Percentiles rank a stretch among this genome's conserved stretches.
Evolutionary conservation across 1,284 basidiomycete species (phyloP).

Genomic region (Rhodotorula mucilaginosa): DNA sequence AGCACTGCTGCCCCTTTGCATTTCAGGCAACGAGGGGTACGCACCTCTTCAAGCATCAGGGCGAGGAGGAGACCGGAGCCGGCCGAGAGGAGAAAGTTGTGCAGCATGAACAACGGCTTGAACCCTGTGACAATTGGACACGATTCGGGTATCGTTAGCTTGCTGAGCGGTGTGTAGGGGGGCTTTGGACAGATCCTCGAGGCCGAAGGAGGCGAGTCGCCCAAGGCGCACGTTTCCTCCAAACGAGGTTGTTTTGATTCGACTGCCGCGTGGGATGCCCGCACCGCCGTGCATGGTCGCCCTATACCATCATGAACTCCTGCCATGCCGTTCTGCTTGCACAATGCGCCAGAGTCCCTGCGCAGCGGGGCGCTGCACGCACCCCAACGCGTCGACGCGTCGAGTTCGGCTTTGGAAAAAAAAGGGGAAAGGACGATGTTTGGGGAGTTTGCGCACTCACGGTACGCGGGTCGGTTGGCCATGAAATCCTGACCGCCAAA

Average conservation of each 20-base stretch:
- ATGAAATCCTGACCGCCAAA: slow-evolving; percentile 83
- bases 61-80: slow-evolving; percentile 78
- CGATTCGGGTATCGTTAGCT: background rate
- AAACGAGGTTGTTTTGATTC: background rate
- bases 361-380: background rate
- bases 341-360: too few species aligned
- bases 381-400: slow-evolving; percentile 3
- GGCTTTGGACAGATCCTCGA: background rate
- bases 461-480: slow-evolving; percentile 55
- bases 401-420: background rate
- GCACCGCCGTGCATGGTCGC: too few species aligned
- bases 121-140: slow-evolving; percentile 58
- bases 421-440: background rate
- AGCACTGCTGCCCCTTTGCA: too few species aligned
- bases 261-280: too few species aligned
- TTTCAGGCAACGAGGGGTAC: background rate
- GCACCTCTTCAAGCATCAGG: slow-evolving; percentile 85
- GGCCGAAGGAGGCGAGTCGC: too few species aligned
- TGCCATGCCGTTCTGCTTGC: too few species aligned
- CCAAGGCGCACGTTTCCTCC: too few species aligned
- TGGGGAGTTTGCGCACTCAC: slow-evolving; percentile 28
- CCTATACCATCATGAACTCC: too few species aligned
- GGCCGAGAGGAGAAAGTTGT: slow-evolving; percentile 81
- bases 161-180: background rate
- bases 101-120: slow-evolving; percentile 82